These are phyloP conservation scores for Opeltia flavorubescens DNA, from an alignment of 495 filamentous ascomycete genomes.

Conservation along the genomic window DNA sequence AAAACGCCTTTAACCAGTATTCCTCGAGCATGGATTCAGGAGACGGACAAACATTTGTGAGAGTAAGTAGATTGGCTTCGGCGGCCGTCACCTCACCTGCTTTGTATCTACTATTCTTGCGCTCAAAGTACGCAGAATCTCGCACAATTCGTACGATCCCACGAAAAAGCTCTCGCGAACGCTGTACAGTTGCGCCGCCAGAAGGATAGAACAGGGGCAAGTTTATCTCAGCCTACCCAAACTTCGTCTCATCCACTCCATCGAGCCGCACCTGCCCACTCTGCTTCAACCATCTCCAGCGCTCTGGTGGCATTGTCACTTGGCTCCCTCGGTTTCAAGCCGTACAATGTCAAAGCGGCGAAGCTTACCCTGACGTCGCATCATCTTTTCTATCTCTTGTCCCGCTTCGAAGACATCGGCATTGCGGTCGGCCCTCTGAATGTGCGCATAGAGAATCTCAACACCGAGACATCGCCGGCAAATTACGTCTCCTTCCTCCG, in stretches of 20 bases:
- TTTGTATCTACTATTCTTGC: background rate
- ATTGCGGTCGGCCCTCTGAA: constrained; percentile 92
- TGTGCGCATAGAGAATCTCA: constrained; percentile 84
- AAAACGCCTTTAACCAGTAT: background rate
- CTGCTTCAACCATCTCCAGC: constrained; percentile 43
- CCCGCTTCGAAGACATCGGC: constrained; percentile 81
- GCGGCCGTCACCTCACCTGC: background rate
- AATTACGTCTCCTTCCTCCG: constrained; percentile 95
- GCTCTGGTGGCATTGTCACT: constrained; percentile 74
- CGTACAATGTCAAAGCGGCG: constrained; percentile 69
- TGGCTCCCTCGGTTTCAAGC: constrained; percentile 69
- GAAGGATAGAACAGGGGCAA: constrained; percentile 46
- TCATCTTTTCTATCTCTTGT: constrained; percentile 91
- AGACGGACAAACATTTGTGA: constrained; percentile 84
- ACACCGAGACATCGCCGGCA: constrained; percentile 68
- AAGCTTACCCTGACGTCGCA: constrained; percentile 93
- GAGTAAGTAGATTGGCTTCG: constrained; percentile 35
- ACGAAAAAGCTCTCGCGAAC: constrained; percentile 95
- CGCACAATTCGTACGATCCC: constrained; percentile 86
- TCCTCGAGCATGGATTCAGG: constrained; percentile 52
- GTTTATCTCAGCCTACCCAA: constrained; percentile 34
- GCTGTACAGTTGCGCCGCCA: constrained; percentile 74
- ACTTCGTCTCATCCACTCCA: constrained; percentile 29
- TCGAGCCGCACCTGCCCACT: constrained; percentile 33
- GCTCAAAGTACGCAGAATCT: constrained; percentile 50